Percentiles rank a stretch among this genome's conserved stretches.
Evolutionary conservation across 352 stramenopile species (phyloP).

Genomic region (Phytophthora foliorum): DNA sequence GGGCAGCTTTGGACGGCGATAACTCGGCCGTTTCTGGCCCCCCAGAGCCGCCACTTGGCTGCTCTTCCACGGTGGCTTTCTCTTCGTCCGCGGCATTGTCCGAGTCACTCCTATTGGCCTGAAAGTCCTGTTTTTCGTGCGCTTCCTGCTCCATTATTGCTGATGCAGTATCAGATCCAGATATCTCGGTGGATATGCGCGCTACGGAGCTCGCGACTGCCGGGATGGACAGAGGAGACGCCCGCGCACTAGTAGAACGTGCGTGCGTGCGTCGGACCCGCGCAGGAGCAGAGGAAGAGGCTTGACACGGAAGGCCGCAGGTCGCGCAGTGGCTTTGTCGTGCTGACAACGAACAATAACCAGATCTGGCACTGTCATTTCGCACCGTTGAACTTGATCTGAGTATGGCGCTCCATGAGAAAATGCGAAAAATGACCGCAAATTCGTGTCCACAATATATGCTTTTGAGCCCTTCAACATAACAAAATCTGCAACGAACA

Average conservation of each 20-base stretch:
- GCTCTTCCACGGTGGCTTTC: neutral
- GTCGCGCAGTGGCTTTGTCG: slow-evolving; percentile 17
- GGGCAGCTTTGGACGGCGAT: slow-evolving; percentile 38
- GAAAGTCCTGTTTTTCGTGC: slow-evolving; percentile 3
- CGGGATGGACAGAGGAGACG: slow-evolving; percentile 4
- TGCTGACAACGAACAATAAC: slow-evolving; percentile 2
- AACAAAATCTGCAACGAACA: no score
- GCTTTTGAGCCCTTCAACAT: no score
- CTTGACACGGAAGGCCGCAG: slow-evolving; percentile 5
- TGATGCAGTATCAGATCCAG: neutral
- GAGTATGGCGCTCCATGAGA: slow-evolving; percentile 4
- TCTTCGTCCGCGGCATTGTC: slow-evolving; percentile 1
- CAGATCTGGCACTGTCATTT: slow-evolving; percentile 25
- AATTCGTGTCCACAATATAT: neutral
- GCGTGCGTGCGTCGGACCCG: neutral
- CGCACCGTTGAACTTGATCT: slow-evolving; percentile 10
- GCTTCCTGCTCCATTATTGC: slow-evolving; percentile 10
- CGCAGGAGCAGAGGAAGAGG: neutral
- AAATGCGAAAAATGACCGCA: slow-evolving; percentile 5
- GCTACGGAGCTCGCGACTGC: slow-evolving; percentile 16
- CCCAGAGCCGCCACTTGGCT: neutral
- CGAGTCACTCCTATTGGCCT: slow-evolving; percentile 2
- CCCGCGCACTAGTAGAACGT: neutral
- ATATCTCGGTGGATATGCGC: slow-evolving; percentile 14
- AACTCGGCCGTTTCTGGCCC: slow-evolving; percentile 7